Evolutionary conservation across 2,329 filamentous ascomycete genomes (phyloP).

Genomic region (Calonectria pseudoreteaudii): DNA sequence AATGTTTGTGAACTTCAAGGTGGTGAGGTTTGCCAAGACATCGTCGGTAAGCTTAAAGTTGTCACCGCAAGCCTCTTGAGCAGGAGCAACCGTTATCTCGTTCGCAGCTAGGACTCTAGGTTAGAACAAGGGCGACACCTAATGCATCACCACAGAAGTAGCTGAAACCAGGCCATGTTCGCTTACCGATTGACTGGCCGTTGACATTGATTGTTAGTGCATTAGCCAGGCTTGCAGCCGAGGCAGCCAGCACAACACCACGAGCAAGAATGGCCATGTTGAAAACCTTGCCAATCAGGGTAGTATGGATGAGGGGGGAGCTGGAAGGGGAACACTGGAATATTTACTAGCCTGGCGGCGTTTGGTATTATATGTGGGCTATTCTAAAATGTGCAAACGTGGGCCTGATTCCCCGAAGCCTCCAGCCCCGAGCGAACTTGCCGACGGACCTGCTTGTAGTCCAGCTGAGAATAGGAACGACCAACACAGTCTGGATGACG

Average conservation of each 20-base stretch:
- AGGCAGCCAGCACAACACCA: constrained; percentile 22
- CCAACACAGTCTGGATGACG: not conserved
- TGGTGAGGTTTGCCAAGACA: constrained; percentile 46
- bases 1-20: constrained; percentile 42
- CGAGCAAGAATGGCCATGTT: constrained; percentile 26
- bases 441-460: not conserved
- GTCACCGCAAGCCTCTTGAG: constrained; percentile 24
- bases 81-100: constrained; percentile 37
- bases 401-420: constrained; percentile 15
- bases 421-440: not conserved
- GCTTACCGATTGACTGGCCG: constrained; percentile 36
- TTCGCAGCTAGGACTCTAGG: constrained; percentile 29
- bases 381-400: not conserved
- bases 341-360: constrained; percentile 1
- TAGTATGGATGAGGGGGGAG: constrained; percentile 1
- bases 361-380: constrained; percentile 23
- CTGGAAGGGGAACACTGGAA: not conserved
- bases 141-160: not conserved
- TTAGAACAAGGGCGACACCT: constrained; percentile 6
- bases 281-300: constrained; percentile 12
- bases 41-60: constrained; percentile 47
- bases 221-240: constrained; percentile 19
- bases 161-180: not conserved
- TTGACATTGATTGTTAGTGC: constrained; percentile 41
- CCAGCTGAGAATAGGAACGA: not conserved